These are phyloP conservation scores for Penicillium sp. DNA, from an alignment of 2,329 filamentous ascomycete species.

Conservation along the genomic window DNA sequence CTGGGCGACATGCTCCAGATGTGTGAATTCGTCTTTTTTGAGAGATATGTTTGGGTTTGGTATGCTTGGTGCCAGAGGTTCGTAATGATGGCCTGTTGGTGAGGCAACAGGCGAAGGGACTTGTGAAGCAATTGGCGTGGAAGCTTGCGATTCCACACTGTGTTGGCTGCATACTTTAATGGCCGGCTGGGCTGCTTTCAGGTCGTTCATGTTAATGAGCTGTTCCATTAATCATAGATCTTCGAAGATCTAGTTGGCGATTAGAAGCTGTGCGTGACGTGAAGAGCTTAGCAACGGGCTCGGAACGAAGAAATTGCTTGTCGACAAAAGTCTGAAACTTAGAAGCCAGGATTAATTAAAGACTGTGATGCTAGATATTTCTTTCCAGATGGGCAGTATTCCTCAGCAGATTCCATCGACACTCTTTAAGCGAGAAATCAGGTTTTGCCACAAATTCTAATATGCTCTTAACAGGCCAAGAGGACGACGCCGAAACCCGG, in stretches of 20 bases:
- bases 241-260: not conserved
- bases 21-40: not conserved
- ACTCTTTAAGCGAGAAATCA: slow-evolving; percentile 1
- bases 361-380: not conserved
- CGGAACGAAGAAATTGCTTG: not conserved
- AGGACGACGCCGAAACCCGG: slow-evolving; percentile 11
- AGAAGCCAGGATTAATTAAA: not conserved
- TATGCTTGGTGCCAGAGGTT: not conserved
- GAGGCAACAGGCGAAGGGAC: slow-evolving; percentile 3
- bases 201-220: slow-evolving; percentile 5
- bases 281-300: not conserved
- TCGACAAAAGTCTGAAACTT: not conserved
- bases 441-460: slow-evolving; percentile 4
- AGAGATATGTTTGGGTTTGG: not conserved
- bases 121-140: slow-evolving; percentile 6
- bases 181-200: slow-evolving; percentile 6
- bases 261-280: not conserved
- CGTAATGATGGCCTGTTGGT: slow-evolving; percentile 4
- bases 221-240: slow-evolving; percentile 6
- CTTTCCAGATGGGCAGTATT: not conserved
- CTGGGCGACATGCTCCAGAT: not conserved
- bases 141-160: slow-evolving; percentile 3
- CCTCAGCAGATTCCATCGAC: not conserved
- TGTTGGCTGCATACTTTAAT: slow-evolving; percentile 2
- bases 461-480: not conserved